These are phyloP conservation scores for Phytopythium oedochilum DNA, from an alignment of 352 stramenopile genomes.

Conservation along the genomic window DNA sequence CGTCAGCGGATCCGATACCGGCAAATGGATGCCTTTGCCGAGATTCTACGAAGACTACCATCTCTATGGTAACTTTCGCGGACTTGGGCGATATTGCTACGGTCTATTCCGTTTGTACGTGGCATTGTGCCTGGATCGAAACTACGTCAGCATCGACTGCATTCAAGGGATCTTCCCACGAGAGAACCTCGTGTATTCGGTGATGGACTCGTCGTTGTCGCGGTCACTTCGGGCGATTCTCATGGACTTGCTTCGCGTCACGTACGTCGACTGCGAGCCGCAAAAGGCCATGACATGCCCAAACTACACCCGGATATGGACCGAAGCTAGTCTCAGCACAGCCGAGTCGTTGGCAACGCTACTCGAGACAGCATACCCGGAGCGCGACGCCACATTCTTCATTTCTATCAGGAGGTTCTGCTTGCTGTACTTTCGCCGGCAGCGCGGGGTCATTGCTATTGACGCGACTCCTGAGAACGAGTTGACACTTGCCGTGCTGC, in stretches of 20 bases:
- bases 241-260: constrained; percentile 58
- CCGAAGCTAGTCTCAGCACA: constrained; percentile 29
- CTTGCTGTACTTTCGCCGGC: constrained; percentile 32
- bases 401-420: constrained; percentile 38
- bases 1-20: constrained; percentile 6
- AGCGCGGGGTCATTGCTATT: constrained; percentile 39
- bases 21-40: constrained; percentile 37
- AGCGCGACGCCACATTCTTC: constrained; percentile 46
- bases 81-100: constrained; percentile 64
- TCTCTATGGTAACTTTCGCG: constrained; percentile 30
- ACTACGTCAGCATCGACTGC: constrained; percentile 75
- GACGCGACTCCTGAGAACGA: constrained; percentile 62
- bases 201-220: constrained; percentile 40
- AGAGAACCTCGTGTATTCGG: constrained; percentile 36
- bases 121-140: constrained; percentile 66
- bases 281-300: constrained; percentile 53
- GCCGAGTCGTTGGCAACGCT: constrained; percentile 25
- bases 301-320: constrained; percentile 71
- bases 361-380: constrained; percentile 25
- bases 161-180: constrained; percentile 59
- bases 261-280: constrained; percentile 68
- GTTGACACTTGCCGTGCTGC: constrained; percentile 47
- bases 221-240: constrained; percentile 59
- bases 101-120: constrained; percentile 64
- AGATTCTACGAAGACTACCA: constrained; percentile 71